A percentile compares a stretch with the other conserved stretches of the same genome.
Conservation (phyloP, 1,284 basidiomycete genomes). For the Microbotryomycetes sp. region DNA sequence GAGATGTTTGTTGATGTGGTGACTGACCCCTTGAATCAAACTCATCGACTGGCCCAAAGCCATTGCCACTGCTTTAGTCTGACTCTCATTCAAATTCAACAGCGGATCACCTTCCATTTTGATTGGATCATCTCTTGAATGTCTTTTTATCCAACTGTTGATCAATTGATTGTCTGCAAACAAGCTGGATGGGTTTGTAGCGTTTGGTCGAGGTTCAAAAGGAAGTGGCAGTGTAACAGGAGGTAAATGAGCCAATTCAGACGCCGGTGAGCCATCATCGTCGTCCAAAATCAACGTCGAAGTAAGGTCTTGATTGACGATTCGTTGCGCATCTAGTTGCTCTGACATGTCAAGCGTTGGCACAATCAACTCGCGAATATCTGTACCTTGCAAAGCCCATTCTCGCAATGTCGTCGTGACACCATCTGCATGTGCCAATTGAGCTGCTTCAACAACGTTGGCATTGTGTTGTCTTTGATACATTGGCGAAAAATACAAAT, state of each 20-base stretch:
- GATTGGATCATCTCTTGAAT: slow-evolving; percentile 51
- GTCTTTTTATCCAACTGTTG: slow-evolving; percentile 43
- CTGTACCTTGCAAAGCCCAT: slow-evolving; percentile 27
- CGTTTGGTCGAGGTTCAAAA: too few species aligned
- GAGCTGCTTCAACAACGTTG: slow-evolving; percentile 1
- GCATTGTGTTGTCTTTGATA: slow-evolving; percentile 22
- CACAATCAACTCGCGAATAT: slow-evolving; percentile 23
- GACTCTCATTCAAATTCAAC: slow-evolving; percentile 67
- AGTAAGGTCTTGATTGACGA: not conserved
- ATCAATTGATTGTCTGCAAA: slow-evolving; percentile 36
- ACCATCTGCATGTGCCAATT: not conserved
- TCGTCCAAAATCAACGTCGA: not conserved
- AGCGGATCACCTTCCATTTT: slow-evolving; percentile 72
- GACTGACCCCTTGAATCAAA: slow-evolving; percentile 76
- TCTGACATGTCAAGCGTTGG: not conserved
- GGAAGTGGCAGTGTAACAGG: slow-evolving; percentile 49
- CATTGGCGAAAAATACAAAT: slow-evolving; percentile 23
- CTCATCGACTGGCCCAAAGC: slow-evolving; percentile 75
- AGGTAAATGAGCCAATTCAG: not conserved
- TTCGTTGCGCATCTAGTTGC: not conserved
- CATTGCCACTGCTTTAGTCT: slow-evolving; percentile 72
- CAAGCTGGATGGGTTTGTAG: slow-evolving; percentile 13
- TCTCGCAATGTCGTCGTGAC: slow-evolving; percentile 3
- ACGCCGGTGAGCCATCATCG: not conserved
- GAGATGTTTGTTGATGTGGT: too few species aligned